A percentile compares a stretch with the other conserved stretches of the same genome.
phyloP scores from a whole-genome alignment of 1,284 basidiomycete genomes.

The Trichosporon ovoides region DNA sequence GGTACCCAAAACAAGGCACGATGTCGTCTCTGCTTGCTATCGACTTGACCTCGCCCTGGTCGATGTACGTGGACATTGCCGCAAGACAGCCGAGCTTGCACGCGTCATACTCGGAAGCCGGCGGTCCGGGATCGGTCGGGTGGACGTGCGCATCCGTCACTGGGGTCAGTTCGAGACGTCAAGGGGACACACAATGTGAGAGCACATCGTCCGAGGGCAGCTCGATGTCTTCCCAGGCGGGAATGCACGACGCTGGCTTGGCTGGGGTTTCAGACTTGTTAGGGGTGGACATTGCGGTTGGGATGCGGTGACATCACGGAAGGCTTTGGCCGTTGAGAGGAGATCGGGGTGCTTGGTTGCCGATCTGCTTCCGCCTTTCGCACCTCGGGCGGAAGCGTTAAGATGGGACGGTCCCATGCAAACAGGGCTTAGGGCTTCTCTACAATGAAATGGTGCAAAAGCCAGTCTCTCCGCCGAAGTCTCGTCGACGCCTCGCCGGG shows the following conservation, averaged over 20 bases:
- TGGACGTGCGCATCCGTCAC: conserved; percentile 51
- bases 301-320: no score
- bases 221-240: conserved; percentile 35
- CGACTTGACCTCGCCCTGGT: conserved; percentile 35
- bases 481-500: no score
- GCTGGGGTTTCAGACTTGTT: neutral
- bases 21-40: neutral
- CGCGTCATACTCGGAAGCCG: conserved; percentile 19
- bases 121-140: conserved; percentile 39
- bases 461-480: no score
- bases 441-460: no score
- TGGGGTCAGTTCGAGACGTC: conserved; percentile 9
- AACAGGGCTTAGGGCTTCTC: no score
- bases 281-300: neutral
- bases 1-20: conserved; percentile 42
- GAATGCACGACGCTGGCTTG: conserved; percentile 4
- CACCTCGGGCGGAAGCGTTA: no score
- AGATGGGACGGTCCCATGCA: no score
- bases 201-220: conserved; percentile 26
- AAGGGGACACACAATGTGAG: conserved; percentile 24
- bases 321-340: no score
- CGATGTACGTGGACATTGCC: conserved; percentile 42
- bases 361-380: no score
- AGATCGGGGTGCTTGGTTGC: no score
- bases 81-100: conserved; percentile 39